Conservation (phyloP, 2,329 filamentous ascomycete genomes). For the Endocalyx cinctus region DNA sequence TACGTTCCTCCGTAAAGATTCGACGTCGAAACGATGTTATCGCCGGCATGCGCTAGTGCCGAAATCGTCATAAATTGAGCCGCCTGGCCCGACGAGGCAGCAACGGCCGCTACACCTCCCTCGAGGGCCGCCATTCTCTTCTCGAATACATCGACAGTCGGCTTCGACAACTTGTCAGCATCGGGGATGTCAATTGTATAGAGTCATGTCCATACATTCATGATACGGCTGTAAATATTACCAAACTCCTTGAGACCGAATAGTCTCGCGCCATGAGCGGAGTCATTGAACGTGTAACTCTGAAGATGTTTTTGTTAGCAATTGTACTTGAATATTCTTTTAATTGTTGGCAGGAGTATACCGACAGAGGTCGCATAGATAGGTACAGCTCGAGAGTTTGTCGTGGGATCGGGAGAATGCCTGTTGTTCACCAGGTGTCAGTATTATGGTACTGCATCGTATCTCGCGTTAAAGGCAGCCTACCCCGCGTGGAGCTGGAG, state of each 20-base stretch:
- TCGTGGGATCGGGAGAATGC: constrained; percentile 73
- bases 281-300: constrained; percentile 94
- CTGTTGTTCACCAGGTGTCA: constrained; percentile 42
- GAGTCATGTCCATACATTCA: too few relatives aligned
- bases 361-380: constrained; percentile 85
- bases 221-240: constrained; percentile 96
- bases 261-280: constrained; percentile 86
- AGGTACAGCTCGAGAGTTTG: constrained; percentile 85
- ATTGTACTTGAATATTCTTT: too few relatives aligned
- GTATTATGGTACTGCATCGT: not conserved
- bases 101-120: constrained; percentile 82
- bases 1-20: constrained; percentile 95
- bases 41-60: constrained; percentile 78
- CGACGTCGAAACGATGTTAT: constrained; percentile 88
- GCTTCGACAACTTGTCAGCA: constrained; percentile 44
- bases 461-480: constrained; percentile 21
- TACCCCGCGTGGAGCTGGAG: constrained; percentile 83
- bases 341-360: constrained; percentile 2
- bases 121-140: constrained; percentile 95
- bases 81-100: constrained; percentile 79
- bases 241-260: constrained; percentile 96
- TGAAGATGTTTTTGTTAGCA: constrained; percentile 29
- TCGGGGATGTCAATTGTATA: too few relatives aligned
- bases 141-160: constrained; percentile 93
- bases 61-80: constrained; percentile 89